phyloP scores from a whole-genome alignment of 495 filamentous ascomycete species.

The Elasticomyces elasticus region DNA sequence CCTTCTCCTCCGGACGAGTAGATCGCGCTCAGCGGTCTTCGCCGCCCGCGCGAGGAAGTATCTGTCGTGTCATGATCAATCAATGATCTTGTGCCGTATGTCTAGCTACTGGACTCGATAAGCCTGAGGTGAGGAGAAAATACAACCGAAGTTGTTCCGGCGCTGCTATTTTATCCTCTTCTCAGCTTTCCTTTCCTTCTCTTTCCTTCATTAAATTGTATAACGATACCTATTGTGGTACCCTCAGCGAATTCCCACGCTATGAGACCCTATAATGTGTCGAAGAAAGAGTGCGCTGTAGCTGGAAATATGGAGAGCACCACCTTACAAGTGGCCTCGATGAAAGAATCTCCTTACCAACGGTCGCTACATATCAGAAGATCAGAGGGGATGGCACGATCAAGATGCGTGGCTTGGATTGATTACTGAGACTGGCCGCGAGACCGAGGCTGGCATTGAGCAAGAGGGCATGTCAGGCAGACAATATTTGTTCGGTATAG shows the following conservation, averaged over 20 bases:
- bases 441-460: no score
- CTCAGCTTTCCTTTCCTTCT: slow-evolving; percentile 33
- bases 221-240: slow-evolving; percentile 79
- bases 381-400: no score
- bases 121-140: neutral
- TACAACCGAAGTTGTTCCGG: neutral
- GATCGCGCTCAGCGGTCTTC: no score
- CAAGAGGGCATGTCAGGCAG: no score
- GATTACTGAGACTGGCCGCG: no score
- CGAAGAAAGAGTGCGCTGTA: slow-evolving; percentile 53
- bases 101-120: no score
- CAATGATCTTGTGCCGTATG: no score
- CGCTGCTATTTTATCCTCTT: slow-evolving; percentile 19
- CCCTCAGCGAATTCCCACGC: slow-evolving; percentile 42
- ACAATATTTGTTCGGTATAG: no score
- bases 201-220: slow-evolving; percentile 42
- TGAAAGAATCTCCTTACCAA: slow-evolving; percentile 54
- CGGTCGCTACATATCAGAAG: slow-evolving; percentile 47
- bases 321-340: slow-evolving; percentile 21
- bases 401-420: no score
- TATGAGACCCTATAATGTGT: slow-evolving; percentile 53
- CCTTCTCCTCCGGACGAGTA: no score
- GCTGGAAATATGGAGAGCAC: slow-evolving; percentile 54
- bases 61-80: no score
- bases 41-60: no score